Percentiles rank a stretch among this genome's conserved stretches.
Conservation (phyloP, 2,329 filamentous ascomycete species). For the Ophiosphaerella herpotricha region DNA sequence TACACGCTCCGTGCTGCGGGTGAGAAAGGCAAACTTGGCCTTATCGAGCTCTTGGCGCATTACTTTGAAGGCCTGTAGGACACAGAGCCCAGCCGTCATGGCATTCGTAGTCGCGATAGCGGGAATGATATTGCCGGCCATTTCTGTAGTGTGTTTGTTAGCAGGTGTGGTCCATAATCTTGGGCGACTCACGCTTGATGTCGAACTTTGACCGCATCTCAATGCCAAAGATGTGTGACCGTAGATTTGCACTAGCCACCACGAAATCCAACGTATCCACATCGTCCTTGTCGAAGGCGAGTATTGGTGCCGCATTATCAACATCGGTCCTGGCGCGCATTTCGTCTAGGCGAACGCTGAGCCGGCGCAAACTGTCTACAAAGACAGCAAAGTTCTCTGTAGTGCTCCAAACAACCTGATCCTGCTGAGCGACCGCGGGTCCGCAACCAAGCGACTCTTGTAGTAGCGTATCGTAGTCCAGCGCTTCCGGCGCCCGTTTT, state of each 20-base stretch:
- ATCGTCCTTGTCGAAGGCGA: constrained; percentile 97
- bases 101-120: constrained; percentile 98
- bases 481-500: constrained; percentile 71
- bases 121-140: constrained; percentile 98
- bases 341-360: constrained; percentile 74
- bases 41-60: constrained; percentile 69
- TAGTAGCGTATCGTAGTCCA: constrained; percentile 69
- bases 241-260: constrained; percentile 83
- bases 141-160: constrained; percentile 60
- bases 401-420: constrained; percentile 79
- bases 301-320: constrained; percentile 58
- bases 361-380: constrained; percentile 76
- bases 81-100: constrained; percentile 89
- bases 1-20: constrained; percentile 64
- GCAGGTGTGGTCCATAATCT: neutral
- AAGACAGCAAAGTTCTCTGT: constrained; percentile 87
- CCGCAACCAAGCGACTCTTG: constrained; percentile 58
- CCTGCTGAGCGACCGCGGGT: constrained; percentile 62
- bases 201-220: constrained; percentile 90
- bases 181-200: constrained; percentile 69
- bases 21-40: constrained; percentile 85
- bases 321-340: constrained; percentile 62
- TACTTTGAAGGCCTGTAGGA: constrained; percentile 91
- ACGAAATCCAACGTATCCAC: constrained; percentile 95
- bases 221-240: constrained; percentile 87